Evolutionary conservation across 305 asterid genomes (phyloP), one percentile per base, ranked within the genome.

Genomic region (Fraxinus sp.): DNA sequence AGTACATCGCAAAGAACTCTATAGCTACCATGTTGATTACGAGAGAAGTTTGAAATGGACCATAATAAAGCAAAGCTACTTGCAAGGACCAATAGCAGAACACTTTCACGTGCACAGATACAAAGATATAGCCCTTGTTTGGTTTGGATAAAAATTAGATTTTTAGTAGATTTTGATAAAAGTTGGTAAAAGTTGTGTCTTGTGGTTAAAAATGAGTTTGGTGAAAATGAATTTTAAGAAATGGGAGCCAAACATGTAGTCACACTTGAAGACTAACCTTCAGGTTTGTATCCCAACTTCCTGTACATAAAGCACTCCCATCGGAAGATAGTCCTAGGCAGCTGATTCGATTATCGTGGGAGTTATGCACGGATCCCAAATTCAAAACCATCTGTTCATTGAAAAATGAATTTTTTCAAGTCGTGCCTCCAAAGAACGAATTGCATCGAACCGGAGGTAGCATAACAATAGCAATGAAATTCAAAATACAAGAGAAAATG

Each of bases 251-350:
- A 52, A n/a, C 62, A 52, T 1, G 59, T 5, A 4, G 52, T 26
- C 35, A 73, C 13, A 26, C 79, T 36, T 75, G 26, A 57, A 78
- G 55, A 85, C 91, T 82, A 68, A 96, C 99, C 98, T 96, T 95
- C 80, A 96, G 90, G 90, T 92, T 96, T 78, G 98, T 89, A 87
- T 96, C 99, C 89, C 84, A 95, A 86, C 99, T 96, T 87, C 99
- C 99, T 83, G 98, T 95, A 91, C 98, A 96, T 86, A 96, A 88
- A 81, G 97, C 98, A 80, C 98, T 95, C 66, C 99, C 99, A 85
- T 96, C 99, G 71, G 97, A 97, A 39, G 99, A 96, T 74, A 96
- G 86, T 72, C 97, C 98, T 87, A 96, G 85, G 87, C 98, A 96
- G 90, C 89, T 95, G 78, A 96, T 89, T 79, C 97, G 94, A 71